Evolutionary conservation across 805 yeast species (phyloP), one percentile per base, ranked within the genome.

Genomic region (Nakazawaea ambrosiae): DNA sequence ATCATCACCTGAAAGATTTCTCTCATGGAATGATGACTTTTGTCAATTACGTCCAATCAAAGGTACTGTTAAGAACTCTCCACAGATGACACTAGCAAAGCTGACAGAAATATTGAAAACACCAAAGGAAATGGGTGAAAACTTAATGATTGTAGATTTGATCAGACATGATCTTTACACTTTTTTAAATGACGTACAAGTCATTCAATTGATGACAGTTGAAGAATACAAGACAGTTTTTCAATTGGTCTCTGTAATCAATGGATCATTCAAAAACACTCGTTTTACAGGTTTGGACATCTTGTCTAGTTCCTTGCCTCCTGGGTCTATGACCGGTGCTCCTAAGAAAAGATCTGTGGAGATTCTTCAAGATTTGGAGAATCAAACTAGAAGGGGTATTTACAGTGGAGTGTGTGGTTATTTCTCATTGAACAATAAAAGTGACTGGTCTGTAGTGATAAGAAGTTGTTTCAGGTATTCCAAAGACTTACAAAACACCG

Each of bases 281-380:
- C 36, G 47, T 20, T 78, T 70, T 46, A 62, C 69, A 10, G 98
- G 97, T 0, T 62, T 89, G 18, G 97, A 92, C 54, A 63, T 90
- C 2, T 66, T 92, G 10, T 71, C 76, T 16, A 75, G 75, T 42
- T 77, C 96, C 0, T 63, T 94, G 25, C 98, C 99, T 3, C 96
- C 99, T 0, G 99, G 99, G 0, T 90, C 97, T 1, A 92, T 92
- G 99, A 92, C 99, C 0, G 99, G 99, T 3, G 99, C 99, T 0
- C 99, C 99, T 2, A 92, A 92, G 61, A 83, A 81, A 49, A 70
- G 96, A 42, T 86, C 96, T 0, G 95, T 92, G 5, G 92, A 90
- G 55, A 56, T 94, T 4, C 64, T 92, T 20, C 83, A 80, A 43
- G 53, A 55, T 1, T 55, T 82, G 5, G 92, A 82, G 49, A 47